Evolutionary conservation across 2,329 filamentous ascomycete genomes (phyloP).

Genomic region (Diaporthe citriasiana): DNA sequence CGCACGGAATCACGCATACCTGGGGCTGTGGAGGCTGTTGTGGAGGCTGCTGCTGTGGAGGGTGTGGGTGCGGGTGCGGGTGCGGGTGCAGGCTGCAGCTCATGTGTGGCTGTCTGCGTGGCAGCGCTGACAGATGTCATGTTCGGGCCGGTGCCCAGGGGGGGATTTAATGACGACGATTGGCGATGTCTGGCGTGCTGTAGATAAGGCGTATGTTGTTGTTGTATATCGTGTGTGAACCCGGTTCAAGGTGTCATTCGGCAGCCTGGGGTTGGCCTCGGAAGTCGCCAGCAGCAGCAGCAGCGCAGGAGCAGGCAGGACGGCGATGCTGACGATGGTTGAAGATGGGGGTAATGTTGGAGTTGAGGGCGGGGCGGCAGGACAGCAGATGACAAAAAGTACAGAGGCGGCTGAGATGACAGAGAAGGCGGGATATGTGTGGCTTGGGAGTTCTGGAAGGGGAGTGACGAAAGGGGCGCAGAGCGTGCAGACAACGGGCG

Average conservation of each 20-base stretch:
- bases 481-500: background rate
- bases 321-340: constrained; percentile 3
- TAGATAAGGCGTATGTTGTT: background rate
- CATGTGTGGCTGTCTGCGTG: constrained; percentile 41
- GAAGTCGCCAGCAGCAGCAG: background rate
- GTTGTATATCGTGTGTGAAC: background rate
- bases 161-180: background rate
- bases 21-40: constrained; percentile 32
- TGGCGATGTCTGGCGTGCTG: background rate
- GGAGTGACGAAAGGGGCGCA: constrained; percentile 28
- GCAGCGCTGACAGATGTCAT: constrained; percentile 41
- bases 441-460: background rate
- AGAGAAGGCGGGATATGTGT: background rate
- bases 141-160: background rate
- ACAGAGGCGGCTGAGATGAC: constrained; percentile 7
- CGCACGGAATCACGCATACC: constrained; percentile 36
- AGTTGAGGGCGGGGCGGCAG: background rate
- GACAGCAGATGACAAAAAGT: background rate
- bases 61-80: background rate
- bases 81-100: constrained; percentile 29
- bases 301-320: background rate
- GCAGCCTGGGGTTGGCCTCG: background rate
- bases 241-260: background rate
- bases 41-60: background rate
- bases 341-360: background rate